Evolutionary conservation across 176 grass and related monocot genomes (phyloP).

Genomic region (Raddia distichophylla): DNA sequence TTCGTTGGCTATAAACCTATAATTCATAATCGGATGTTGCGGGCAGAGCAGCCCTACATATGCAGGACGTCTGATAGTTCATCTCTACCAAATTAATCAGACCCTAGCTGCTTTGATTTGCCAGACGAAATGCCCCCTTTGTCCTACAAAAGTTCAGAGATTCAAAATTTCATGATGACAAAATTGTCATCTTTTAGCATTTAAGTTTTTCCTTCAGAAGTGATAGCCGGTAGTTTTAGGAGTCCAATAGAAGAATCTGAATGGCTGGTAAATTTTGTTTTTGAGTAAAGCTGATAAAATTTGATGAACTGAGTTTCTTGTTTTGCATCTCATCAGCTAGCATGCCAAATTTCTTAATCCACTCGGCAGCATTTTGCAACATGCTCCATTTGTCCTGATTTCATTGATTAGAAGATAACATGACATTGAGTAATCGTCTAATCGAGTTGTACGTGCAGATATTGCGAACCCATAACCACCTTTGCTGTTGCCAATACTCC

Average conservation of each 20-base stretch:
- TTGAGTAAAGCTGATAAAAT: too few species aligned
- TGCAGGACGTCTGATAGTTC: constrained; percentile 33
- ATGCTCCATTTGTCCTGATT: not conserved
- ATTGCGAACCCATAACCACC: constrained; percentile 3
- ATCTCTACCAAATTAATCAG: constrained; percentile 33
- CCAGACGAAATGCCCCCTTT: not conserved
- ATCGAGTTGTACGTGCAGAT: constrained; percentile 4
- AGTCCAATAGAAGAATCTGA: not conserved
- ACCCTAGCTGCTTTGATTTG: not conserved
- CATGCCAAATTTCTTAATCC: not conserved
- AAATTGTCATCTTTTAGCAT: too few species aligned
- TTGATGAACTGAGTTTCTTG: not conserved
- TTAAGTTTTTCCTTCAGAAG: not conserved
- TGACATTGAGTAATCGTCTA: not conserved
- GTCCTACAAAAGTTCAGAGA: not conserved
- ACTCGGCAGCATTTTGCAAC: not conserved
- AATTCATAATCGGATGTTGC: constrained; percentile 28
- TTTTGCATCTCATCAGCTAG: not conserved
- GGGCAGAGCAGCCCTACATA: constrained; percentile 34
- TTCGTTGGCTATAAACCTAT: constrained; percentile 4
- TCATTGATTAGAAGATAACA: not conserved
- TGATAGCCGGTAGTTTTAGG: not conserved
- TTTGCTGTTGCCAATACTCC: constrained; percentile 1
- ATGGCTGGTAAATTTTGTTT: not conserved
- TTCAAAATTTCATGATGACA: not conserved